These are phyloP conservation scores for Albatrellus sp. DNA, from an alignment of 1,284 basidiomycete genomes.

Conservation along the genomic window DNA sequence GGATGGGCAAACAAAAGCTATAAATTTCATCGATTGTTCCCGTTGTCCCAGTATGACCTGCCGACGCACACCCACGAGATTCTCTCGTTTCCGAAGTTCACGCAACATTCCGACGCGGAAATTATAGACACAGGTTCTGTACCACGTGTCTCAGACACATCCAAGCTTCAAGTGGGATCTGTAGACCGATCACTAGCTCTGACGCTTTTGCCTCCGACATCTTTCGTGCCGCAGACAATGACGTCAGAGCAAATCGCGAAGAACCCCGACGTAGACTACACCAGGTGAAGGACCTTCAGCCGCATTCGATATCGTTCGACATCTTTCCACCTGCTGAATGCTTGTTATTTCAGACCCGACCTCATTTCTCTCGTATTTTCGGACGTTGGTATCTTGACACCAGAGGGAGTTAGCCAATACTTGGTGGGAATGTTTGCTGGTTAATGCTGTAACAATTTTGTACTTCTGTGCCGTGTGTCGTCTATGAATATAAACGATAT, in stretches of 20 bases:
- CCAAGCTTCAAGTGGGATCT: conserved; percentile 5
- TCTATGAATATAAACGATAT: too few species aligned
- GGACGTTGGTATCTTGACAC: conserved; percentile 85
- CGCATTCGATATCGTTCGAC: neutral
- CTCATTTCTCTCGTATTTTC: conserved; percentile 85
- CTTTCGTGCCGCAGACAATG: conserved; percentile 30
- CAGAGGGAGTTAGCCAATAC: conserved; percentile 85
- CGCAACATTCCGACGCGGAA: conserved; percentile 16
- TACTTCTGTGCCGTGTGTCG: too few species aligned
- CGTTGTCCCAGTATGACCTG: conserved; percentile 92
- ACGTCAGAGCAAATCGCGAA: conserved; percentile 61
- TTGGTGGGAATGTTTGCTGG: conserved; percentile 84
- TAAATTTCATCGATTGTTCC: conserved; percentile 96
- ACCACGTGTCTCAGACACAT: neutral
- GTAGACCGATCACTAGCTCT: conserved; percentile 2
- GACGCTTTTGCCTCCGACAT: neutral
- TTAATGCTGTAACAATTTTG: conserved; percentile 23
- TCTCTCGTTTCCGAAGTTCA: conserved; percentile 45
- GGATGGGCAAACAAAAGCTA: conserved; percentile 39
- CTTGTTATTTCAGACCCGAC: conserved; percentile 49
- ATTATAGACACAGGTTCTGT: conserved; percentile 11
- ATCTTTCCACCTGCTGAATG: neutral
- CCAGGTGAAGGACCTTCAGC: conserved; percentile 35
- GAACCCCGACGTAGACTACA: conserved; percentile 77
- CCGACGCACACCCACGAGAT: conserved; percentile 70